phyloP scores from a whole-genome alignment of 2,329 filamentous ascomycete species.

The Epichloe coenophiala region DNA sequence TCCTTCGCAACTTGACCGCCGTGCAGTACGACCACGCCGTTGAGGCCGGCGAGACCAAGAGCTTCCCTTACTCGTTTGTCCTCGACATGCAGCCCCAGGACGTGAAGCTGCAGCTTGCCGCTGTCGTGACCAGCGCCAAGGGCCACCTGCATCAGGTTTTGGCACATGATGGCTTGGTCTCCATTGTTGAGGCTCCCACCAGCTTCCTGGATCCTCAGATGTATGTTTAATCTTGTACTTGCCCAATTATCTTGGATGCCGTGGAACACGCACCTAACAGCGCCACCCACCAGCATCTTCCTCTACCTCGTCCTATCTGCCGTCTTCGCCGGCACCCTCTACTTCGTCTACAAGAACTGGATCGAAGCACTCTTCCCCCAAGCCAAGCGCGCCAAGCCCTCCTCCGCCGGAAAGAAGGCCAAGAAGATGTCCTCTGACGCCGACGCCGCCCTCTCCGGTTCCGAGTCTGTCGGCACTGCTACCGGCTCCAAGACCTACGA shows the following conservation, averaged over 20 bases:
- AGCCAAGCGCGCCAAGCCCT: slow-evolving; percentile 53
- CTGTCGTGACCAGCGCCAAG: slow-evolving; percentile 55
- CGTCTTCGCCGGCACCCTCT: slow-evolving; percentile 66
- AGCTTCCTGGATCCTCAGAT: slow-evolving; percentile 93
- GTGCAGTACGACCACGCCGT: slow-evolving; percentile 62
- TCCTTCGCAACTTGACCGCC: slow-evolving; percentile 76
- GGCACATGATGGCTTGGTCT: slow-evolving; percentile 71
- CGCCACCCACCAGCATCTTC: slow-evolving; percentile 58
- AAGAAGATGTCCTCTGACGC: slow-evolving; percentile 54
- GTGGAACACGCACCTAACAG: neutral
- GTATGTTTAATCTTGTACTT: slow-evolving; percentile 37
- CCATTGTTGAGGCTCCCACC: slow-evolving; percentile 78
- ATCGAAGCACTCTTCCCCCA: slow-evolving; percentile 92
- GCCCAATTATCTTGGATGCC: no score
- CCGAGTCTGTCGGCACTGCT: slow-evolving; percentile 56
- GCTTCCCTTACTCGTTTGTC: slow-evolving; percentile 69
- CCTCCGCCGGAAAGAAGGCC: slow-evolving; percentile 32
- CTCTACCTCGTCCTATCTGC: slow-evolving; percentile 82
- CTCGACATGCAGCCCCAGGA: slow-evolving; percentile 92
- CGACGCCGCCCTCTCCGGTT: slow-evolving; percentile 49
- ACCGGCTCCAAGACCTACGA: slow-evolving; percentile 66
- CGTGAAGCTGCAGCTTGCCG: slow-evolving; percentile 61
- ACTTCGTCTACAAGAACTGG: slow-evolving; percentile 98
- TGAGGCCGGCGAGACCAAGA: slow-evolving; percentile 61
- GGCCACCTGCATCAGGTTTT: slow-evolving; percentile 62